Evolutionary conservation across 2,329 filamentous ascomycete species (phyloP).

Genomic region (Beauveria australis): DNA sequence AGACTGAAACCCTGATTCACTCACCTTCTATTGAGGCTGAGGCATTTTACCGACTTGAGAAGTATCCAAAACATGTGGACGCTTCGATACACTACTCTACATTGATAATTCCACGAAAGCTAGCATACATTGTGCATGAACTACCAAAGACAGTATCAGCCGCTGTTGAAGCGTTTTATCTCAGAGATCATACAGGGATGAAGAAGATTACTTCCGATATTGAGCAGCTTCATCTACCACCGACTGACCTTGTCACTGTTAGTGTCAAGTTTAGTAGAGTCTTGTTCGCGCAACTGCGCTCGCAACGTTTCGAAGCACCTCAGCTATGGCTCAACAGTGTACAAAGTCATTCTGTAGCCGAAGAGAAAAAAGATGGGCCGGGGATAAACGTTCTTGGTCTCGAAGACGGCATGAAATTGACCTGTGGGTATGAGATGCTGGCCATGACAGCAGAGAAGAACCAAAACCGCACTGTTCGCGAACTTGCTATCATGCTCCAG

Average conservation of each 20-base stretch:
- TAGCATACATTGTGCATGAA: slow-evolving; percentile 71
- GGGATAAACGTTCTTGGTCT: slow-evolving; percentile 24
- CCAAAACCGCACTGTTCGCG: slow-evolving; percentile 61
- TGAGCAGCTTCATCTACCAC: slow-evolving; percentile 55
- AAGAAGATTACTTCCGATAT: slow-evolving; percentile 55
- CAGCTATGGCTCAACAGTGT: slow-evolving; percentile 36
- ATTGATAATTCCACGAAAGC: slow-evolving; percentile 67
- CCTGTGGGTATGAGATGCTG: slow-evolving; percentile 87
- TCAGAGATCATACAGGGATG: slow-evolving; percentile 72
- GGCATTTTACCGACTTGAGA: slow-evolving; percentile 79
- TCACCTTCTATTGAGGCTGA: slow-evolving; percentile 74
- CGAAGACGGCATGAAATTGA: slow-evolving; percentile 80
- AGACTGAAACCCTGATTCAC: slow-evolving; percentile 53
- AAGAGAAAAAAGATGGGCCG: slow-evolving; percentile 1
- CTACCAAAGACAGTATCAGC: slow-evolving; percentile 71
- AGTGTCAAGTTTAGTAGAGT: slow-evolving; percentile 81
- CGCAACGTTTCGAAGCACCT: slow-evolving; percentile 69
- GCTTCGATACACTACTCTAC: slow-evolving; percentile 69
- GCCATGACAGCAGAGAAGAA: slow-evolving; percentile 57
- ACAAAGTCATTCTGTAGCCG: background rate
- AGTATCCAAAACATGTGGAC: slow-evolving; percentile 70
- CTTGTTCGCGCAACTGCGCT: slow-evolving; percentile 82
- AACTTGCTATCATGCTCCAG: slow-evolving; percentile 67
- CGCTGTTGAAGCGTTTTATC: slow-evolving; percentile 85
- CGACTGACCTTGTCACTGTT: slow-evolving; percentile 68